A percentile compares a stretch with the other conserved stretches of the same genome.
These are phyloP conservation scores for Cornus florida DNA, from an alignment of 148 eudicot genomes.

Conservation along the genomic window DNA sequence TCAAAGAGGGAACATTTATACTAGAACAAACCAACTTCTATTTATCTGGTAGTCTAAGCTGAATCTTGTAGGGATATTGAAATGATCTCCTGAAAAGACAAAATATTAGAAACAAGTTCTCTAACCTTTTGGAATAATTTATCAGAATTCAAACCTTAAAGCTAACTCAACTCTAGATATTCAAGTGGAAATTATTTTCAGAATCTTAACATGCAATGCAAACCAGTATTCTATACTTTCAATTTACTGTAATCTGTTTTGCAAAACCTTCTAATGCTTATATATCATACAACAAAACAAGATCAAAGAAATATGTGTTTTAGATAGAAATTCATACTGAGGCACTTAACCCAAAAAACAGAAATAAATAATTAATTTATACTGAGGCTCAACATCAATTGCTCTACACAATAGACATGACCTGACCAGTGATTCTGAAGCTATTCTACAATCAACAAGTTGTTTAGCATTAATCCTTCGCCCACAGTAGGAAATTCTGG, in stretches of 20 bases:
- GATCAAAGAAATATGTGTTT: background rate
- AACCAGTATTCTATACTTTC: background rate
- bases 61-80: background rate
- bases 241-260: background rate
- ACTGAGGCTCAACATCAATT: background rate
- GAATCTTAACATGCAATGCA: background rate
- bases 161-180: background rate
- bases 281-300: background rate
- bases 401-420: background rate
- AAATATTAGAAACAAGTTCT: background rate
- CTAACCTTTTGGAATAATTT: no score
- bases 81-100: background rate
- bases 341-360: background rate
- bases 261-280: background rate
- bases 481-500: conserved; percentile 75
- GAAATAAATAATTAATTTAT: background rate
- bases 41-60: background rate
- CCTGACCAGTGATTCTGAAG: background rate
- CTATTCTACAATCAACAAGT: conserved; percentile 74
- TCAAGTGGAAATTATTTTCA: background rate
- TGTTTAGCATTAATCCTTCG: conserved; percentile 74
- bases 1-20: background rate
- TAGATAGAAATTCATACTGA: background rate
- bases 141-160: background rate
- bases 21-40: background rate